Percentiles rank a stretch among this genome's conserved stretches.
Conservation (phyloP, 345 rosid species). For the Cochlearia excelsa region DNA sequence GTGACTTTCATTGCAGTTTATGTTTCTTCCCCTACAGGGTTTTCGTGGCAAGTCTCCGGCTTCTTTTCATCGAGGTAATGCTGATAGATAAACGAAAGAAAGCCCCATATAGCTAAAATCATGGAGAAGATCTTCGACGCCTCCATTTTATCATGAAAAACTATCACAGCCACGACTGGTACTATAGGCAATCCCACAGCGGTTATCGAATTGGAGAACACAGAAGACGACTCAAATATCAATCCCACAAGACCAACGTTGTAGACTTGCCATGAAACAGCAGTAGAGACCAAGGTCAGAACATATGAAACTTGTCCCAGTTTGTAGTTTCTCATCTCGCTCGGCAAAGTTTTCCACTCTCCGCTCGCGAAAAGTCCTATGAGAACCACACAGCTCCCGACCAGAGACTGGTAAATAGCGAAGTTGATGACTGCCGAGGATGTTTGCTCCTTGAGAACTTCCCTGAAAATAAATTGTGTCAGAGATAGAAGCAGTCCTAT, state of each 20-base stretch:
- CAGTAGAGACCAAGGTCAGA: conserved; percentile 39
- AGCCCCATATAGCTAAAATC: conserved; percentile 53
- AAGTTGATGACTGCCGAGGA: conserved; percentile 41
- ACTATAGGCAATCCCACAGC: conserved; percentile 41
- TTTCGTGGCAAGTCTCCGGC: neutral
- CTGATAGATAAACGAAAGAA: conserved; percentile 50
- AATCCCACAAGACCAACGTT: conserved; percentile 33
- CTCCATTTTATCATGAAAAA: conserved; percentile 47
- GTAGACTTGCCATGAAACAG: conserved; percentile 42
- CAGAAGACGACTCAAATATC: neutral
- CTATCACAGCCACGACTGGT: conserved; percentile 12
- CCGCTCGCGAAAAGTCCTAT: conserved; percentile 56
- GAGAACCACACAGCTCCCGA: conserved; percentile 31
- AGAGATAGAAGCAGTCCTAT: conserved; percentile 39
- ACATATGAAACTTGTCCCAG: conserved; percentile 45
- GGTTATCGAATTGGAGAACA: neutral
- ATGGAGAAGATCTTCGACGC: conserved; percentile 48
- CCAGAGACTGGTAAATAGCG: conserved; percentile 36
- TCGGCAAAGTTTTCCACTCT: conserved; percentile 43
- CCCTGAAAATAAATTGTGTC: conserved; percentile 38
- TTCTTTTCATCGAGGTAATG: conserved; percentile 40
- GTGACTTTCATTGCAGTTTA: no score
- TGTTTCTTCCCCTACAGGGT: neutral
- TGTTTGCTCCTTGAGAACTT: conserved; percentile 34
- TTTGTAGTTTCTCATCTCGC: conserved; percentile 47